Base-by-base conservation (phyloP, 306 rosid species). In the Fagus sylvatica region DNA sequence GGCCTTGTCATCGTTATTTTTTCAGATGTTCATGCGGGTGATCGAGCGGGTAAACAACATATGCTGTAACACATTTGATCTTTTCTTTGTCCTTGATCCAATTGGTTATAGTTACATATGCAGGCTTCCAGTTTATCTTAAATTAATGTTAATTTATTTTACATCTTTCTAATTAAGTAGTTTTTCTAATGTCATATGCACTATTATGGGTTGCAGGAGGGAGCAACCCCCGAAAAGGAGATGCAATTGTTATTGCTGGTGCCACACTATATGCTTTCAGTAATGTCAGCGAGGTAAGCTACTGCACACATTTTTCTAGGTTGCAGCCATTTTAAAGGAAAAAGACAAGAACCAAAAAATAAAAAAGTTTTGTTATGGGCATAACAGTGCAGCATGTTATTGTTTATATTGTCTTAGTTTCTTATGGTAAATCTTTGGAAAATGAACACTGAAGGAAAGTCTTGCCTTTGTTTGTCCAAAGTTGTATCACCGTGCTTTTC, bases 21-120 rank as follows among this genome's bases (percentile, higher is more conserved):
- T 83, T 95, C 99, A 22, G 98, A 95, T 71, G 99, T 91, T 78
- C 99, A 95, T 82, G 81, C 97, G 0, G 91, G 91, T 28, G 98
- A 95, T 64, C 89, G 87, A 75, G 85, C 98, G 68, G 97, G 98
- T 94, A 80, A 85, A 55, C 34, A 65, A 40, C n/a, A 46, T 54
- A 22, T 28, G 57, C 53, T 42, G 3, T 60, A 53, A 37, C 36
- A 33, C 60, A 71, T 37, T 39, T 55, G 46, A 59, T 74, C 39
- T 72, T 59, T 53, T 53, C 62, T 41, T 76, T 66, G 33, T 68
- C 7, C 19, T 75, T 37, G 5, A 16, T 67, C 59, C 46, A 34
- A 62, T 40, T 22, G 42, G 51, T 40, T 28, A 42, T 42, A 34
- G 53, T 57, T 72, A 32, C 59, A 59, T 34, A 30, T 69, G 53